Conservation (phyloP, 2,329 filamentous ascomycete genomes). For the Aspergillus alliaceus region DNA sequence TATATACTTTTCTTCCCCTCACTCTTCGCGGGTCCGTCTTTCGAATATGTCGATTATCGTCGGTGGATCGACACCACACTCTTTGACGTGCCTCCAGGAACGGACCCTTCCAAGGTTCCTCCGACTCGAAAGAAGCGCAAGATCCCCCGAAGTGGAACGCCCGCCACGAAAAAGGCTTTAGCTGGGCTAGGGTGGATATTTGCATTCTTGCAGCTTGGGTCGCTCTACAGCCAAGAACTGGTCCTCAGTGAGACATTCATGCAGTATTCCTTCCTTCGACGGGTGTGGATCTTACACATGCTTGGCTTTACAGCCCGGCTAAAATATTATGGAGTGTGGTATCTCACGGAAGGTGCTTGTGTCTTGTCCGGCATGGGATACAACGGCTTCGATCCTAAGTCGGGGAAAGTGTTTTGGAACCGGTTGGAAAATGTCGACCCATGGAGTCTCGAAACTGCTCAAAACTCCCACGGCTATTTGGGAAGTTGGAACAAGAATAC, state of each 20-base stretch:
- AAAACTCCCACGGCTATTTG: constrained; percentile 90
- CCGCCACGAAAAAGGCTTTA: constrained; percentile 74
- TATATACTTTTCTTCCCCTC: constrained; percentile 96
- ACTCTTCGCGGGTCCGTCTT: constrained; percentile 84
- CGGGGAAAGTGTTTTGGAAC: constrained; percentile 85
- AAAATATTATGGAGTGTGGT: constrained; percentile 98
- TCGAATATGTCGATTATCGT: constrained; percentile 91
- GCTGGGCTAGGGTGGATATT: constrained; percentile 77
- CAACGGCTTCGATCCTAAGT: constrained; percentile 83
- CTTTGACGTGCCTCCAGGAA: constrained; percentile 79
- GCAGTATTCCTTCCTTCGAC: constrained; percentile 66
- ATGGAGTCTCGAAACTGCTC: constrained; percentile 80
- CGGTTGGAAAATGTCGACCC: constrained; percentile 87
- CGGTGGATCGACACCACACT: constrained; percentile 92
- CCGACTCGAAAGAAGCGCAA: constrained; percentile 85
- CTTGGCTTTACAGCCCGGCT: constrained; percentile 76
- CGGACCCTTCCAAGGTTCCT: constrained; percentile 82
- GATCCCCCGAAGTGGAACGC: constrained; percentile 86
- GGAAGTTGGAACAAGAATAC: constrained; percentile 99
- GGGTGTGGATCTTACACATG: constrained; percentile 80
- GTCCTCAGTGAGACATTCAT: constrained; percentile 68
- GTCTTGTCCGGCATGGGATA: constrained; percentile 92
- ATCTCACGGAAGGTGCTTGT: constrained; percentile 86
- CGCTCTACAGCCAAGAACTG: constrained; percentile 63
- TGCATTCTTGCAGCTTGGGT: constrained; percentile 70